Evolutionary conservation across 2,329 filamentous ascomycete genomes (phyloP).

Genomic region (Sodiomyces alkalinus): DNA sequence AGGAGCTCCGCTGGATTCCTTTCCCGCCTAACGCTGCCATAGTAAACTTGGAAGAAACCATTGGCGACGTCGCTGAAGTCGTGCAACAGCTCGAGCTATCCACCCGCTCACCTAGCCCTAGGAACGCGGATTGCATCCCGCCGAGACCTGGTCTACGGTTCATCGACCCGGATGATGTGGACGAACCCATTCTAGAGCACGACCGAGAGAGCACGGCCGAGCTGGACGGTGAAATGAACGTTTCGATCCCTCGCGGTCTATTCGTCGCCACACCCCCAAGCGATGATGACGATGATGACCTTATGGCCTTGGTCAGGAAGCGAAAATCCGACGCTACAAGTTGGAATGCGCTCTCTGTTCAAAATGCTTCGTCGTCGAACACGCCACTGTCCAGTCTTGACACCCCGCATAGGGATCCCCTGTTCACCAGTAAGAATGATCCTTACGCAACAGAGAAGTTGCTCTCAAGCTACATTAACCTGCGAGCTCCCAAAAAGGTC

Average conservation of each 20-base stretch:
- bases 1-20: constrained; percentile 2
- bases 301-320: constrained; percentile 4
- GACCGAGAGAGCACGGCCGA: too few species aligned
- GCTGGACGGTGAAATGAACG: too few species aligned
- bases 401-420: not conserved
- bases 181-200: too few species aligned
- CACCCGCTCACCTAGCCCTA: too few species aligned
- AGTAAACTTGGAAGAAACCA: not conserved
- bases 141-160: too few species aligned
- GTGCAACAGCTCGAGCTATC: too few species aligned
- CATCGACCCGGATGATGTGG: too few species aligned
- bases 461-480: constrained; percentile 16
- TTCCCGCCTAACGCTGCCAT: constrained; percentile 1
- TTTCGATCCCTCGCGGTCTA: too few species aligned
- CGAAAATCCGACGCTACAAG: not conserved
- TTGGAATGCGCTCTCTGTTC: not conserved
- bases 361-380: not conserved
- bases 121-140: too few species aligned
- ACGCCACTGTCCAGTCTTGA: not conserved
- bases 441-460: constrained; percentile 13
- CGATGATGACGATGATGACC: too few species aligned
- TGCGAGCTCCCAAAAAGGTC: constrained; percentile 14
- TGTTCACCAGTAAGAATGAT: constrained; percentile 7
- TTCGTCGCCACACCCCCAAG: too few species aligned
- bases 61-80: constrained; percentile 1